These are phyloP conservation scores for Sordaria brevicollis DNA, from an alignment of 495 filamentous ascomycete genomes.

Conservation along the genomic window DNA sequence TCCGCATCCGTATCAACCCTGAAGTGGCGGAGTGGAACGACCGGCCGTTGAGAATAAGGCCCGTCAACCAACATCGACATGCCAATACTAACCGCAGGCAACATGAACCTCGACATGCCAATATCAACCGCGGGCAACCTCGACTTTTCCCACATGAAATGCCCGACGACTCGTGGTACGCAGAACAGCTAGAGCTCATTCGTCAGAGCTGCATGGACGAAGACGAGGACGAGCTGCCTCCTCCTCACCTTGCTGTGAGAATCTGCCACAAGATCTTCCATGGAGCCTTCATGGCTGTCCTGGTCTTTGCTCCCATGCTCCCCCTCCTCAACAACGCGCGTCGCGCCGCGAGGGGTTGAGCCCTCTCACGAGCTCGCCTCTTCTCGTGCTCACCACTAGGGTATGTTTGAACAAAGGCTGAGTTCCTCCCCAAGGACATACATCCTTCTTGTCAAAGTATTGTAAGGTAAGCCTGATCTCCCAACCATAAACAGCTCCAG, in stretches of 20 bases:
- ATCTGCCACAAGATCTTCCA: neutral
- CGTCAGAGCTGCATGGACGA: neutral
- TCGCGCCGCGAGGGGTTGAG: neutral
- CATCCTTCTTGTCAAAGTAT: neutral
- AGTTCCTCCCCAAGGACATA: neutral
- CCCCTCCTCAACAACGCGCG: neutral
- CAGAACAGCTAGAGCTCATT: neutral
- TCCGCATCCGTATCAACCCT: too few species aligned
- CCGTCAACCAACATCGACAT: too few species aligned
- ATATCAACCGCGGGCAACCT: too few species aligned
- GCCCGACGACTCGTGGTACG: too few species aligned
- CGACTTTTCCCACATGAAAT: too few species aligned
- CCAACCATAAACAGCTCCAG: neutral
- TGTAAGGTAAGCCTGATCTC: neutral
- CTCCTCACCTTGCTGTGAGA: neutral
- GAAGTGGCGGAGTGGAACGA: too few species aligned
- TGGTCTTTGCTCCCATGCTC: neutral
- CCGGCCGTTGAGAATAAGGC: too few species aligned
- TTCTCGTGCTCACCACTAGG: too few species aligned
- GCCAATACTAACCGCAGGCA: too few species aligned
- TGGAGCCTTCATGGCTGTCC: neutral
- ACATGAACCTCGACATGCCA: too few species aligned
- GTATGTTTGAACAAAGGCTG: too few species aligned
- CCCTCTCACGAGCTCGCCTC: too few species aligned
- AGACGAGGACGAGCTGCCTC: neutral